phyloP scores from a whole-genome alignment of 2,329 filamentous ascomycete genomes.

The Pyricularia sp. region DNA sequence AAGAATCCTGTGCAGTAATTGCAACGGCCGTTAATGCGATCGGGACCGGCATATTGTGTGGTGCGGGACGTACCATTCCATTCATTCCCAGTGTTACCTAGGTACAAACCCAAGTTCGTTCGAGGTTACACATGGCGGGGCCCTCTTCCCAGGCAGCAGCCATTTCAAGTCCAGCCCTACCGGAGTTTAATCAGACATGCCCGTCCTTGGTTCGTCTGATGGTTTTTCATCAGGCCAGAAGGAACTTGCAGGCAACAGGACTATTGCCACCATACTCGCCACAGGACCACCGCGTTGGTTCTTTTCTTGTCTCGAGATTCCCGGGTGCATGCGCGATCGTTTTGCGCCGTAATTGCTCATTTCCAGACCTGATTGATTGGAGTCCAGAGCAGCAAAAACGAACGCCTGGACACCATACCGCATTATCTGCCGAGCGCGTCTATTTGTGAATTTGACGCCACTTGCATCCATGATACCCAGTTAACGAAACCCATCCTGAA shows the following conservation, averaged over 20 bases:
- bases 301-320: neutral
- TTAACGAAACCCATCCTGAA: neutral
- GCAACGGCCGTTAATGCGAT: neutral
- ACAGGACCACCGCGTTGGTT: neutral
- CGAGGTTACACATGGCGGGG: neutral
- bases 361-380: neutral
- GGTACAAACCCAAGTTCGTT: neutral
- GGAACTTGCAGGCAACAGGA: neutral
- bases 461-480: neutral
- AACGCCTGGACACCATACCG: neutral
- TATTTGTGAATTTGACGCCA: neutral
- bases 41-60: neutral
- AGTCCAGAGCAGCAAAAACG: neutral
- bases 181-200: neutral
- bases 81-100: neutral
- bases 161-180: neutral
- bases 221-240: neutral
- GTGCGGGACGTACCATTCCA: neutral
- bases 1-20: neutral
- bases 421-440: neutral
- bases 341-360: neutral
- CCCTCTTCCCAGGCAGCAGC: neutral
- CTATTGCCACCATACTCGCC: neutral
- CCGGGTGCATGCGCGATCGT: neutral
- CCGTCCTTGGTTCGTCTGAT: neutral